Conservation (phyloP, 768 basidiomycete genomes). For the Termitomyces eurrhizus region DNA sequence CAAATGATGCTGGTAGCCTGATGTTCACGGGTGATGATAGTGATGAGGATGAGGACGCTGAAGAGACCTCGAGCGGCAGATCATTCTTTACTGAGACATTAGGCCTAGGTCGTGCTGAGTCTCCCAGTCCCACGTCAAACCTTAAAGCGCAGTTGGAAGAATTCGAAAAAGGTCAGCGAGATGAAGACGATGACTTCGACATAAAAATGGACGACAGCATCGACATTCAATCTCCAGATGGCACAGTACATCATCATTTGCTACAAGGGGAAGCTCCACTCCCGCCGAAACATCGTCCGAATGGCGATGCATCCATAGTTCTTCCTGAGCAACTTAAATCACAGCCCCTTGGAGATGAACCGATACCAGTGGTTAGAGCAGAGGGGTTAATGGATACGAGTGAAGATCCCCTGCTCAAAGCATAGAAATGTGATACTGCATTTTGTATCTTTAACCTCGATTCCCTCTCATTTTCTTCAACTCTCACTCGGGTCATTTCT, state of each 20-base stretch:
- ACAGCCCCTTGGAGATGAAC: slow-evolving; percentile 50
- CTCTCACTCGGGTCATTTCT: slow-evolving; percentile 17
- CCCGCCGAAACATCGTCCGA: slow-evolving; percentile 39
- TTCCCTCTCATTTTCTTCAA: slow-evolving; percentile 15
- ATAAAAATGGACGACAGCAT: slow-evolving; percentile 24
- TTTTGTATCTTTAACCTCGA: slow-evolving; percentile 15
- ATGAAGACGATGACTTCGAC: slow-evolving; percentile 36
- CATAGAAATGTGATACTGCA: slow-evolving; percentile 15
- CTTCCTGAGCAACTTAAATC: slow-evolving; percentile 48
- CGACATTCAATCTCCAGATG: slow-evolving; percentile 18
- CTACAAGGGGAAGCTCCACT: slow-evolving; percentile 44
- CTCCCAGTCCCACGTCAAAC: slow-evolving; percentile 50
- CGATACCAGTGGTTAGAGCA: slow-evolving; percentile 46
- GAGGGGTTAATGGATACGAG: slow-evolving; percentile 67
- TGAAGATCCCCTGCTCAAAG: slow-evolving; percentile 50
- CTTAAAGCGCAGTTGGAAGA: slow-evolving; percentile 49
- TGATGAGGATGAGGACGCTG: slow-evolving; percentile 51
- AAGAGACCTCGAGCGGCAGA: slow-evolving; percentile 19
- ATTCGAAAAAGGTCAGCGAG: slow-evolving; percentile 47
- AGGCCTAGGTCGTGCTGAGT: slow-evolving; percentile 38
- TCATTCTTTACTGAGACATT: slow-evolving; percentile 50
- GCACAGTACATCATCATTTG: slow-evolving; percentile 15
- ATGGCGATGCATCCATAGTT: slow-evolving; percentile 38
- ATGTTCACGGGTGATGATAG: slow-evolving; percentile 65
- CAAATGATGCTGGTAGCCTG: slow-evolving; percentile 44